Percentiles rank a stretch among this genome's conserved stretches.
Evolutionary conservation across 169 alveolate species (phyloP).

Genomic region (Cryptosporidium sp.): DNA sequence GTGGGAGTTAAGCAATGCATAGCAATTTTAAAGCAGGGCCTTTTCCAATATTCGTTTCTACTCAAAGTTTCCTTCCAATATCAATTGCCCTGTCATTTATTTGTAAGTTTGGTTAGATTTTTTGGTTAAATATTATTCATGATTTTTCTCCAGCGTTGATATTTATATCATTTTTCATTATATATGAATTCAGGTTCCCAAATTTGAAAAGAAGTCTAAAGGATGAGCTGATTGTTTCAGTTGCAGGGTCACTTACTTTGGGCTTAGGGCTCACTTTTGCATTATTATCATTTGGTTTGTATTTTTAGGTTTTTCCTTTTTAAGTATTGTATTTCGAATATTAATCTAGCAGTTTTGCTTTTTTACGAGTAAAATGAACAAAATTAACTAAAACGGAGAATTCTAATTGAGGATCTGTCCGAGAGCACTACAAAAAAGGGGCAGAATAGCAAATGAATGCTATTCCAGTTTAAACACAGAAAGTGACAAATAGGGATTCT

Average conservation of each 20-base stretch:
- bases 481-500: background rate
- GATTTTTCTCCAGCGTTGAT: conserved; percentile 30
- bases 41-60: conserved; percentile 58
- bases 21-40: conserved; percentile 31
- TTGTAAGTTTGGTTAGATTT: conserved; percentile 38
- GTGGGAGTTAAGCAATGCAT: conserved; percentile 8
- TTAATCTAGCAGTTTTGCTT: background rate
- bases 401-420: too few species aligned
- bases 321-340: background rate
- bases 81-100: conserved; percentile 14
- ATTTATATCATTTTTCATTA: conserved; percentile 64
- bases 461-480: too few species aligned
- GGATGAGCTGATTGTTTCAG: conserved; percentile 42
- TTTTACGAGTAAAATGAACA: too few species aligned
- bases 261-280: conserved; percentile 63
- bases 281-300: conserved; percentile 59
- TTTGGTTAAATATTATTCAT: background rate
- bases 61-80: conserved; percentile 37
- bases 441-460: background rate
- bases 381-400: background rate
- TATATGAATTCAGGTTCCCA: conserved; percentile 61
- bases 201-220: conserved; percentile 7
- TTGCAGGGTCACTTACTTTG: conserved; percentile 55
- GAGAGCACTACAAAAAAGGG: too few species aligned
- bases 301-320: conserved; percentile 1